Conservation (phyloP, 345 rosid genomes). For the Populus nigra region DNA sequence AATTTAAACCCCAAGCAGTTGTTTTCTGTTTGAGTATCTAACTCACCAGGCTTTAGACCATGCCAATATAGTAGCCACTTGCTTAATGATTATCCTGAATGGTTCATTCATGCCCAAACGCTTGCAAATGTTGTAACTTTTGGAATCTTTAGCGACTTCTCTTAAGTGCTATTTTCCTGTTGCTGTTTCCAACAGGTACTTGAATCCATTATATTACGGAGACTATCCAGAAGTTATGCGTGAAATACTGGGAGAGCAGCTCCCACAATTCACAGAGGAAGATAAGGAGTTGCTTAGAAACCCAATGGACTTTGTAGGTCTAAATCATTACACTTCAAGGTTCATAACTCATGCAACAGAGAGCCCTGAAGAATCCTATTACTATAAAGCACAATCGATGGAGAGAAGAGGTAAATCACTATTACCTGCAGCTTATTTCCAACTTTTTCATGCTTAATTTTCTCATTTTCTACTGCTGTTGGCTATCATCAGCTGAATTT, state of each 20-base stretch:
- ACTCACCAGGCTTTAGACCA: no score
- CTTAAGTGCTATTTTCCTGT: not conserved
- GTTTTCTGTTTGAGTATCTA: no score
- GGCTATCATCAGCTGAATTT: conserved; percentile 48
- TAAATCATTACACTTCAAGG: conserved; percentile 87
- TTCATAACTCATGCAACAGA: conserved; percentile 54
- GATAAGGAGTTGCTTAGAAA: conserved; percentile 57
- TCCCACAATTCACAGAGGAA: conserved; percentile 70
- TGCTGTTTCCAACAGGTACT: conserved; percentile 47
- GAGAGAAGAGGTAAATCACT: conserved; percentile 55
- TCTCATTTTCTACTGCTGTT: conserved; percentile 16
- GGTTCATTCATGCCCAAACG: not conserved
- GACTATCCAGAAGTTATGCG: conserved; percentile 81
- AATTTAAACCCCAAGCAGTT: not conserved
- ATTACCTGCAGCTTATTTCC: not conserved
- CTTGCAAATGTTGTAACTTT: not conserved
- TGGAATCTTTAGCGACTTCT: not conserved
- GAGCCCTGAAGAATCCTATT: conserved; percentile 41
- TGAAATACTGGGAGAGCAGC: conserved; percentile 54
- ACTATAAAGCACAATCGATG: conserved; percentile 59
- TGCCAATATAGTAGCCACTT: not conserved
- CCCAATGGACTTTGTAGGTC: conserved; percentile 74
- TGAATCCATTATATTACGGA: conserved; percentile 74
- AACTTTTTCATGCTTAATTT: not conserved
- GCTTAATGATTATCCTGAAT: not conserved